These are phyloP conservation scores for Amphicarpaea edgeworthii DNA, from an alignment of 306 rosid genomes.

Conservation along the genomic window DNA sequence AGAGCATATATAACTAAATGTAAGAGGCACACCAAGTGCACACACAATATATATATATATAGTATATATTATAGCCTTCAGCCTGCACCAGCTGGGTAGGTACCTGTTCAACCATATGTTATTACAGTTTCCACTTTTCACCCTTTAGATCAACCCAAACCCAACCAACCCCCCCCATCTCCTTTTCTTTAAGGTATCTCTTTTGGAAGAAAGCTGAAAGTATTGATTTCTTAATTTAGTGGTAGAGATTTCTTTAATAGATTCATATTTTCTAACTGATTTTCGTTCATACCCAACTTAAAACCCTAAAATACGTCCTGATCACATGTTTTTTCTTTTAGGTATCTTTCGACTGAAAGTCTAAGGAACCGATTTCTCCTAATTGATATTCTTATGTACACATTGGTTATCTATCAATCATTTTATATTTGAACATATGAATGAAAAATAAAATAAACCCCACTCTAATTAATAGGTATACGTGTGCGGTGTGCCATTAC, in stretches of 20 bases:
- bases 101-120: slow-evolving; percentile 46
- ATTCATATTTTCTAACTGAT: no score
- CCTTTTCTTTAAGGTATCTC: no score
- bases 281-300: no score
- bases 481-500: slow-evolving; percentile 2
- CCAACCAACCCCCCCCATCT: no score
- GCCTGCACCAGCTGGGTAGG: slow-evolving; percentile 38
- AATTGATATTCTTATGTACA: no score
- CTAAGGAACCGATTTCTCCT: no score
- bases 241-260: no score
- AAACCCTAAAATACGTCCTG: no score
- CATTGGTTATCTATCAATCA: background rate
- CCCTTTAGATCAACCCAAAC: slow-evolving; percentile 25
- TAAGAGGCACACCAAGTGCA: slow-evolving; percentile 36
- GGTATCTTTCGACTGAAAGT: no score
- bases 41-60: slow-evolving; percentile 3
- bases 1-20: slow-evolving; percentile 28
- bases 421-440: background rate
- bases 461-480: slow-evolving; percentile 46
- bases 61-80: slow-evolving; percentile 16
- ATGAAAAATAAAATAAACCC: slow-evolving; percentile 39
- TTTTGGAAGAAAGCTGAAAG: no score
- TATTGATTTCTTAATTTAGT: no score
- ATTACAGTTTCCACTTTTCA: slow-evolving; percentile 43
- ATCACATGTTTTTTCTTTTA: no score